Conservation (phyloP, 192 early-diverging fungal genomes). For the Linnemannia elongata region DNA sequence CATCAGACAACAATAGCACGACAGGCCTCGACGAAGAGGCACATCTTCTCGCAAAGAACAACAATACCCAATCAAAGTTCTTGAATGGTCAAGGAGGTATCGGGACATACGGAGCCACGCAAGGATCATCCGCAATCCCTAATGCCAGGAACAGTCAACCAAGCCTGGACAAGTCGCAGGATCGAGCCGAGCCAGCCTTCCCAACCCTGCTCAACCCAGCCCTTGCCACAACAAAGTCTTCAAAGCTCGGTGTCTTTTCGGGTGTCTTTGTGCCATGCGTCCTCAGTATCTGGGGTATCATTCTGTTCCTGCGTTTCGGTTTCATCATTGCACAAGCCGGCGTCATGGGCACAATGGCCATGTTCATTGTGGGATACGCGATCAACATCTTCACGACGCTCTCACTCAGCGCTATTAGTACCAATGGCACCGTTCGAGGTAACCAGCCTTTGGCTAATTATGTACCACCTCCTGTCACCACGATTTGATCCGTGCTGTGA, state of each 20-base stretch:
- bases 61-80: neutral
- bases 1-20: neutral
- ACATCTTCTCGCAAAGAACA: conserved; percentile 16
- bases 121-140: neutral
- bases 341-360: conserved; percentile 69
- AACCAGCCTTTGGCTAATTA: neutral
- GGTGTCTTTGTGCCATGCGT: conserved; percentile 80
- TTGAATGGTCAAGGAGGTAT: neutral
- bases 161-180: neutral
- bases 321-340: conserved; percentile 76
- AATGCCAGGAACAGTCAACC: conserved; percentile 2
- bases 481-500: neutral
- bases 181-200: conserved; percentile 21
- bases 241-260: conserved; percentile 76
- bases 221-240: conserved; percentile 38
- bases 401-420: conserved; percentile 77
- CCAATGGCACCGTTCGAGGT: conserved; percentile 73
- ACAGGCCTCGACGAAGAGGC: conserved; percentile 9
- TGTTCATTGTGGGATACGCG: conserved; percentile 71
- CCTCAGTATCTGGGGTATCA: conserved; percentile 79
- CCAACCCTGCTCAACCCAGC: conserved; percentile 46
- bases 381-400: conserved; percentile 76
- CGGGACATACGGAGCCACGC: neutral
- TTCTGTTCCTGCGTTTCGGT: conserved; percentile 79
- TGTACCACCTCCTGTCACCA: neutral